These are phyloP conservation scores for Euphrasia arctica DNA, from an alignment of 305 asterid genomes.

Conservation along the genomic window DNA sequence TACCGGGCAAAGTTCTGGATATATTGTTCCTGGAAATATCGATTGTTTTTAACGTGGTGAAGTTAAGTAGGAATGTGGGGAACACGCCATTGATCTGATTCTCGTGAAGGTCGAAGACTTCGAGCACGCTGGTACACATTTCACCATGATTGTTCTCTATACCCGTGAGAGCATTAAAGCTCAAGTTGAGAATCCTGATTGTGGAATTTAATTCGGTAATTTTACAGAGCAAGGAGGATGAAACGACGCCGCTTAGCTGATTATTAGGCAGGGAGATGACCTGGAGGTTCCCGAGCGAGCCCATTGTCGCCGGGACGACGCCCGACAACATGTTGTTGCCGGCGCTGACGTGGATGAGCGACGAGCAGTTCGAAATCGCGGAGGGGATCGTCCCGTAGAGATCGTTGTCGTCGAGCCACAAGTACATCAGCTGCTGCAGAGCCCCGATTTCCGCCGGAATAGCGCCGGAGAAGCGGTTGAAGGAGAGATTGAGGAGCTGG, in stretches of 20 bases:
- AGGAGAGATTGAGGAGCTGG: constrained; percentile 54
- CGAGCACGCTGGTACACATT: constrained; percentile 44
- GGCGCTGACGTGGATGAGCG: constrained; percentile 59
- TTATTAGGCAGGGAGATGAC: constrained; percentile 57
- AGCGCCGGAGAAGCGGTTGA: constrained; percentile 51
- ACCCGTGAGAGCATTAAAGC: constrained; percentile 73
- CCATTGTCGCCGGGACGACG: constrained; percentile 57
- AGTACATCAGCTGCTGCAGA: constrained; percentile 43
- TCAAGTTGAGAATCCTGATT: constrained; percentile 50
- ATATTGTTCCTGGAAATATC: constrained; percentile 68
- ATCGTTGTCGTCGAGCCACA: constrained; percentile 59
- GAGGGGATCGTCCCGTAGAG: constrained; percentile 74
- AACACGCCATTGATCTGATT: constrained; percentile 58
- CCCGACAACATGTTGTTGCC: constrained; percentile 56
- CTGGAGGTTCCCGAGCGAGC: constrained; percentile 43
- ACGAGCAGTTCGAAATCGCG: constrained; percentile 67
- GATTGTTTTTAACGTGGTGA: constrained; percentile 41
- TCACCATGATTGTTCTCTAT: constrained; percentile 35
- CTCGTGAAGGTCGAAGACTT: constrained; percentile 65
- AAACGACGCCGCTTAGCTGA: constrained; percentile 62
- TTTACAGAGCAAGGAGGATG: constrained; percentile 54
- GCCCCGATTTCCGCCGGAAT: constrained; percentile 57
- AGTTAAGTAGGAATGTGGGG: constrained; percentile 44
- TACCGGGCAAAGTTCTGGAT: constrained; percentile 47
- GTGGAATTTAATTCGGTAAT: constrained; percentile 42